Conservation (phyloP, 2,329 filamentous ascomycete species). For the Epichloe brachyelytri region DNA sequence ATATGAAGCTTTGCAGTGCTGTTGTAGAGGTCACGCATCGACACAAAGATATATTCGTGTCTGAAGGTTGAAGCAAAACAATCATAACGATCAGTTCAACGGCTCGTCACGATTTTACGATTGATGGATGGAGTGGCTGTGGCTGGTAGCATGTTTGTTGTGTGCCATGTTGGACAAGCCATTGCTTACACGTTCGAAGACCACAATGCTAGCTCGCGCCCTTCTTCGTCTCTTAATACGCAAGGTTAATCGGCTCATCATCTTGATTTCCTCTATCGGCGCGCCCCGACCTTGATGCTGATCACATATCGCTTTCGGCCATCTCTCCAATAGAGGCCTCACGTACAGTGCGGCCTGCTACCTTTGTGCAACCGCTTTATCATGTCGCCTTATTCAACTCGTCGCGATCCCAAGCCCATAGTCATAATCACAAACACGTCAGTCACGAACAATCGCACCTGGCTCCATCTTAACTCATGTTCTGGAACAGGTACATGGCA, state of each 20-base stretch:
- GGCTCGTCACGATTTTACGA: neutral
- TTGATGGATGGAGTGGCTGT: neutral
- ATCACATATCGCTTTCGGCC: neutral
- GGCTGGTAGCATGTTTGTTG: neutral
- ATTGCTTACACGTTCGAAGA: neutral
- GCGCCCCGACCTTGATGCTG: neutral
- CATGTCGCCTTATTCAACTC: neutral
- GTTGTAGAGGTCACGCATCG: slow-evolving; percentile 81
- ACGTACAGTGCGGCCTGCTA: neutral
- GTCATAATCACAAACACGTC: neutral
- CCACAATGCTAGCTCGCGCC: neutral
- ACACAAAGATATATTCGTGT: slow-evolving; percentile 65
- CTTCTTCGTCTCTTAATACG: neutral
- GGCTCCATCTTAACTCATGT: slow-evolving; percentile 20
- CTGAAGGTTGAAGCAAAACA: slow-evolving; percentile 27
- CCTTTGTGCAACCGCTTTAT: neutral
- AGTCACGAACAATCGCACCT: neutral
- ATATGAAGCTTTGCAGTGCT: slow-evolving; percentile 61
- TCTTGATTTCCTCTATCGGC: neutral
- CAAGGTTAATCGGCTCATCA: neutral
- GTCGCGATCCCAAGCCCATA: neutral
- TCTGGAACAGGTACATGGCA: slow-evolving; percentile 45
- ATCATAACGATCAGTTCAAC: neutral
- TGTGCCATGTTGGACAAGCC: neutral
- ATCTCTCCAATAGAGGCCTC: neutral